Evolutionary conservation across 2,329 filamentous ascomycete species (phyloP).

Genomic region (Penicillium sp.): DNA sequence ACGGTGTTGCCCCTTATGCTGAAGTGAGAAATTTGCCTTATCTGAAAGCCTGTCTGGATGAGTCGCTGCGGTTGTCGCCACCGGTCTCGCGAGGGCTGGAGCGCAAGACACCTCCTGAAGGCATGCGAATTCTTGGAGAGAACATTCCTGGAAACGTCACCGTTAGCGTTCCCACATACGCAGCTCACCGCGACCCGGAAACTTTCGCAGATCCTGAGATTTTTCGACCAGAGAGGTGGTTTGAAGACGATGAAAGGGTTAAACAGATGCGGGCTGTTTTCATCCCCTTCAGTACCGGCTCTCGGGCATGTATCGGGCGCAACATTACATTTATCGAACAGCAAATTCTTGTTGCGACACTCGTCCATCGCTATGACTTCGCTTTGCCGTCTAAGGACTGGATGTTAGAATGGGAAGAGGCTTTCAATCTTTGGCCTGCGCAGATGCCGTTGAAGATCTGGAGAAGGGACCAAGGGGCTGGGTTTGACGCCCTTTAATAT

Average conservation of each 20-base stretch:
- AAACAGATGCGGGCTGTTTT: background rate
- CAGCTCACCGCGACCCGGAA: conserved; percentile 1
- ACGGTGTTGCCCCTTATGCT: background rate
- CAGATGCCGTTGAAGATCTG: background rate
- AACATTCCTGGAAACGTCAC: conserved; percentile 6
- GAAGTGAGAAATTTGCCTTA: conserved; percentile 10
- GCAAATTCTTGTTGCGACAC: conserved; percentile 17
- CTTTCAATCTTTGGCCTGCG: background rate
- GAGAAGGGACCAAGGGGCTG: background rate
- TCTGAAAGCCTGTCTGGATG: conserved; percentile 11
- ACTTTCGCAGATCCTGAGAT: conserved; percentile 3
- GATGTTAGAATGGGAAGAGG: background rate
- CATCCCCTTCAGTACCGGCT: background rate
- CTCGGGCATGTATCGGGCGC: conserved; percentile 21
- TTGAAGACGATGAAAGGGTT: background rate
- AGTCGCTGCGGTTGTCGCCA: conserved; percentile 9
- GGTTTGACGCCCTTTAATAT: too few relatives aligned
- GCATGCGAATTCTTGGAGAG: conserved; percentile 7
- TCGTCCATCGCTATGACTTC: conserved; percentile 9
- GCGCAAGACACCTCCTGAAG: conserved; percentile 11
- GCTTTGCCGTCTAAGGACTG: background rate
- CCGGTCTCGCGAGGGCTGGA: conserved; percentile 5
- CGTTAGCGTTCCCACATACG: conserved; percentile 4
- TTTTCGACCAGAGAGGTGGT: conserved; percentile 2
- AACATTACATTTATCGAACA: conserved; percentile 23